These are phyloP conservation scores for Aspergillus thermomutatus DNA, from an alignment of 2,329 filamentous ascomycete genomes.

Conservation along the genomic window DNA sequence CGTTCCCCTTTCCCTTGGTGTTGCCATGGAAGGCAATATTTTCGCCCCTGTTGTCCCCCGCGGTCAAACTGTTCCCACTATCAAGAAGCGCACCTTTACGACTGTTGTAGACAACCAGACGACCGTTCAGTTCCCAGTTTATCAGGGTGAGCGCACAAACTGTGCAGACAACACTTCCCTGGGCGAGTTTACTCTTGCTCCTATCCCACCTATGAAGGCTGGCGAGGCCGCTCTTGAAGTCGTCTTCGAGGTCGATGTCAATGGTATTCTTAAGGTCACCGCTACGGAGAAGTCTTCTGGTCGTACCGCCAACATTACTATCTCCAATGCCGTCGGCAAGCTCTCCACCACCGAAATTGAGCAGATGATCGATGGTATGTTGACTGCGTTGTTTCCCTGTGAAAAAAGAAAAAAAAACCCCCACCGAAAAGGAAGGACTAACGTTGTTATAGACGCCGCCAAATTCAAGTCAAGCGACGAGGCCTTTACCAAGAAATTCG, in stretches of 20 bases:
- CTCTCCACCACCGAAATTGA: slow-evolving; percentile 92
- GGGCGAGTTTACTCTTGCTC: slow-evolving; percentile 93
- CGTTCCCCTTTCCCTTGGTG: slow-evolving; percentile 92
- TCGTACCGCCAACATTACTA: slow-evolving; percentile 98
- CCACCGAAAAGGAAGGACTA: no score
- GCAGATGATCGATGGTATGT: slow-evolving; percentile 84
- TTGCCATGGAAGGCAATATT: slow-evolving; percentile 99
- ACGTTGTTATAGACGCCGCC: slow-evolving; percentile 66
- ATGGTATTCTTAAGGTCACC: slow-evolving; percentile 99
- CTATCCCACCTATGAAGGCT: slow-evolving; percentile 80
- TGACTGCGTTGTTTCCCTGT: background rate
- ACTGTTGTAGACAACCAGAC: slow-evolving; percentile 66
- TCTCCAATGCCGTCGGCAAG: slow-evolving; percentile 99
- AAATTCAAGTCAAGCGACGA: slow-evolving; percentile 99
- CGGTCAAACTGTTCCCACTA: slow-evolving; percentile 69
- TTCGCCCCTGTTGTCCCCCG: slow-evolving; percentile 89
- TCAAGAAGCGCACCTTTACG: slow-evolving; percentile 89
- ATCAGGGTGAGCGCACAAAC: slow-evolving; percentile 95
- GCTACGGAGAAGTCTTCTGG: slow-evolving; percentile 98
- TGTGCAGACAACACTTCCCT: slow-evolving; percentile 98
- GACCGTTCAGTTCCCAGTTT: slow-evolving; percentile 88
- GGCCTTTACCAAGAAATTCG: slow-evolving; percentile 98
- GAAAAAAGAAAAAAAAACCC: background rate
- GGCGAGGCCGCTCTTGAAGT: slow-evolving; percentile 96
- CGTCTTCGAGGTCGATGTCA: slow-evolving; percentile 99